A percentile compares a stretch with the other conserved stretches of the same genome.
These are phyloP conservation scores for Cladosporium sp. DNA, from an alignment of 2,329 filamentous ascomycete species.

Conservation along the genomic window DNA sequence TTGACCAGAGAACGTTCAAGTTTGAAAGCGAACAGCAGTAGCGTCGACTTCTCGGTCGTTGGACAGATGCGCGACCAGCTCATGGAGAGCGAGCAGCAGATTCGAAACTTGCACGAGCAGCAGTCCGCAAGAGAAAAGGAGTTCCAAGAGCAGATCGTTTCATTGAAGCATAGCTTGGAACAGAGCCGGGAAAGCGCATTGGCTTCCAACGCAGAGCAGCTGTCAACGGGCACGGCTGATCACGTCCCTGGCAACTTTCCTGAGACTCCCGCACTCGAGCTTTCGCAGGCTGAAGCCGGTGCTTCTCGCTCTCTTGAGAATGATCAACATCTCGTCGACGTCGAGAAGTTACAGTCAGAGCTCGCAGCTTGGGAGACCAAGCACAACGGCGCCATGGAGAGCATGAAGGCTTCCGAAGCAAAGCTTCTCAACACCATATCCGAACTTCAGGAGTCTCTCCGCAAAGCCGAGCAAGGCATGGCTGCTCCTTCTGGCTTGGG, in stretches of 20 bases:
- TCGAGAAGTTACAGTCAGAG: slow-evolving; percentile 62
- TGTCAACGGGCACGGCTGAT: slow-evolving; percentile 23
- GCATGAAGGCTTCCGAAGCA: slow-evolving; percentile 68
- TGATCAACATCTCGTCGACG: slow-evolving; percentile 13
- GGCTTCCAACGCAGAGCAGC: slow-evolving; percentile 13
- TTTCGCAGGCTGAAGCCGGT: slow-evolving; percentile 23
- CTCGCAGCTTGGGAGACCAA: slow-evolving; percentile 71
- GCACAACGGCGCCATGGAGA: slow-evolving; percentile 66
- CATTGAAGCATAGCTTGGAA: slow-evolving; percentile 56
- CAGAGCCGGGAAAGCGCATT: slow-evolving; percentile 22
- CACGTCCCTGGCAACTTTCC: slow-evolving; percentile 37
- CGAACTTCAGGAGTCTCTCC: slow-evolving; percentile 62
- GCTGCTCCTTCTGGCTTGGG: slow-evolving; percentile 11
- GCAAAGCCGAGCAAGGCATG: not conserved
- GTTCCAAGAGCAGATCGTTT: slow-evolving; percentile 66
- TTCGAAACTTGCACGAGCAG: slow-evolving; percentile 67
- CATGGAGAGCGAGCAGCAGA: slow-evolving; percentile 75
- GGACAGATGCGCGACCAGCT: slow-evolving; percentile 84
- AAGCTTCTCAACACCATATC: slow-evolving; percentile 68
- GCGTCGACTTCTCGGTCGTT: slow-evolving; percentile 87
- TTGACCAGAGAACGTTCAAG: slow-evolving; percentile 90
- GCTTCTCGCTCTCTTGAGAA: slow-evolving; percentile 17
- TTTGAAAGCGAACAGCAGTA: slow-evolving; percentile 63
- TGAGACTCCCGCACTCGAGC: slow-evolving; percentile 33
- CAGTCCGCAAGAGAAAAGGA: slow-evolving; percentile 73